These are phyloP conservation scores for Toxicodendron radicans DNA, from an alignment of 345 rosid species.

Conservation along the genomic window DNA sequence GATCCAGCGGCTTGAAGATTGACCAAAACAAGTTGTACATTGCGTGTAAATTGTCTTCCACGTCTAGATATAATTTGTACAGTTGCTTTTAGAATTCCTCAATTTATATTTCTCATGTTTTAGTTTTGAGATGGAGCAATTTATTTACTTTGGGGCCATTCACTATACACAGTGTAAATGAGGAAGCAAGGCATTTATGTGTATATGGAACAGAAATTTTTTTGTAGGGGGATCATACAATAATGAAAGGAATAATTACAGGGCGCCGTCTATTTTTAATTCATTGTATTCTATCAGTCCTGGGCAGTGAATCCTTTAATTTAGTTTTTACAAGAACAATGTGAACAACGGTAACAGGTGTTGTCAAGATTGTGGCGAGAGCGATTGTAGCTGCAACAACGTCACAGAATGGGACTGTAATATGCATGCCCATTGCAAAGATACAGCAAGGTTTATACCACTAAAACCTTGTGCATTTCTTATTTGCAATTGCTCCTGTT, in stretches of 20 bases:
- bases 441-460: no score
- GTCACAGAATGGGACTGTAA: no score
- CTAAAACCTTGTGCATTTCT: no score
- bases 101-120: background rate
- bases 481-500: no score
- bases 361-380: no score
- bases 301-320: no score
- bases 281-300: background rate
- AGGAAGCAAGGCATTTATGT: background rate
- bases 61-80: slow-evolving; percentile 21
- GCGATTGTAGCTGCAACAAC: no score
- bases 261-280: background rate
- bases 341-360: no score
- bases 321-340: no score
- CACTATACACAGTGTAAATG: background rate
- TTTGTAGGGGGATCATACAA: slow-evolving; percentile 2
- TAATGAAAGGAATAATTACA: background rate
- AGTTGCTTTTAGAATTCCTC: slow-evolving; percentile 3
- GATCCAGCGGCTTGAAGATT: slow-evolving; percentile 50
- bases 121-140: background rate
- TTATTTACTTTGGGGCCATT: background rate
- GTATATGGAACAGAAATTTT: background rate
- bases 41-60: slow-evolving; percentile 7
- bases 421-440: no score
- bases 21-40: slow-evolving; percentile 10